Base-by-base conservation (phyloP, 1,139 yeast genomes). In the Geotrichum klebahnii region DNA sequence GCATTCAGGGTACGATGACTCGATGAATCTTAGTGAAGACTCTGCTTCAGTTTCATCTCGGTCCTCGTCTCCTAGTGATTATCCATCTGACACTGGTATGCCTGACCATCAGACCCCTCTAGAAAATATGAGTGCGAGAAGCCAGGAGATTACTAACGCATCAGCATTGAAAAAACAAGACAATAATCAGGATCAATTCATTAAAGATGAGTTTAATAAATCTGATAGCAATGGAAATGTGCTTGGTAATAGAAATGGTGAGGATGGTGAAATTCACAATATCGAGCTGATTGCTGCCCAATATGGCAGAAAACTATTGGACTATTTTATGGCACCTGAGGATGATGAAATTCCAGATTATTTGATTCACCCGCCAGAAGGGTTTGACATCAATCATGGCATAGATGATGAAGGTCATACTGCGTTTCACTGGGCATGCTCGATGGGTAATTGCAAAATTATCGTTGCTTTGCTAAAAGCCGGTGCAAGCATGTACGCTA, bases 331-430 rank as follows among this genome's bases (percentile, higher is more conserved):
- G 71, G 77, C 87, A 51, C 85, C 84, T 40, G 94, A 85, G 55
- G 78, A 79, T 53, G 77, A 80, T 24, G 76, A 79, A n/a, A 77
- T 90, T 46, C 96, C 97, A 1, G 77, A 78, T 44, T 83, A 83
- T 56, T 68, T 90, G 37, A 75, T 79, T 48, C 76, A 80, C 55
- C 90, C 95, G 1, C 96, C 96, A 0, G 71, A 75, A 19, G 88
- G 87, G 58, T 84, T 88, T 60, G 82, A 88, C 60, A 81, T 89
- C 56, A 87, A 90, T 67, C 90, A 81, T 56, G 80, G 89, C 3
- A 87, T 92, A 41, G 98, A 92, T 62, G 95, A 87, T 58, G 97
- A 92, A 67, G 97, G 97, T 0, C 97, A 92, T 61, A 86, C 97
- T 0, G 89, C 97, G 0, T 76, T 92, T 57, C 97, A 92, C 66